A percentile compares a stretch with the other conserved stretches of the same genome.
Evolutionary conservation across 202 grass and related monocot species (phyloP).

Genomic region (Setaria viridis): DNA sequence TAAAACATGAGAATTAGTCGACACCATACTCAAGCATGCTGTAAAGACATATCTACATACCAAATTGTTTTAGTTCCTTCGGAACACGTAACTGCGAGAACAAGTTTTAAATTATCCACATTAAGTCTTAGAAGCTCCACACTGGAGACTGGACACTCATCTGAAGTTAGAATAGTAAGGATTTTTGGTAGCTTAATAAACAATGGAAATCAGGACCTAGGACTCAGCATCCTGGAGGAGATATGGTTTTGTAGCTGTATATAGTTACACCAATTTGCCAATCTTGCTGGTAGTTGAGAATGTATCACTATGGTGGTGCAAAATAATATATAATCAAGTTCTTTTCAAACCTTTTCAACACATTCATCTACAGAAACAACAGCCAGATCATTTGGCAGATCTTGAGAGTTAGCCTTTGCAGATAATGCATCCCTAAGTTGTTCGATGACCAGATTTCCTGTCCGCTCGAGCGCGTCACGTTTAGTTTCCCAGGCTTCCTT

Average conservation of each 20-base stretch:
- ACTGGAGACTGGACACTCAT: not conserved
- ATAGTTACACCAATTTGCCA: constrained; percentile 26
- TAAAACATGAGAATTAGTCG: not conserved
- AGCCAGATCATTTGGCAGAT: constrained; percentile 71
- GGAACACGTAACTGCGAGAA: not conserved
- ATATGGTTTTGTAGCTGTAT: not conserved
- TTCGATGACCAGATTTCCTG: constrained; percentile 69
- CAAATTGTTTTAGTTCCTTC: not conserved
- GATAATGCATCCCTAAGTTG: constrained; percentile 86
- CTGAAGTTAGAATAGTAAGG: not conserved
- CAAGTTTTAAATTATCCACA: not conserved
- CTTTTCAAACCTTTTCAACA: constrained; percentile 71
- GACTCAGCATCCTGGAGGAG: not conserved
- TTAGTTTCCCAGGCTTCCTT: constrained; percentile 95
- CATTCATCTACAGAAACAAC: constrained; percentile 66
- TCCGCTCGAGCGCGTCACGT: constrained; percentile 68
- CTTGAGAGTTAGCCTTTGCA: constrained; percentile 65
- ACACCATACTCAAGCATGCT: not conserved
- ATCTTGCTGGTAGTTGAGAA: not conserved
- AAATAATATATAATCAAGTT: constrained; percentile 21
- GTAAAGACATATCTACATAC: not conserved
- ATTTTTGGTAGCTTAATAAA: too few relatives aligned
- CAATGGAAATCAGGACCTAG: not conserved
- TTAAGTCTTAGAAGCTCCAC: not conserved
- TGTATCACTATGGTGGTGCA: not conserved